Evolutionary conservation across 768 basidiomycete species (phyloP).

Genomic region (Suillus luteus): DNA sequence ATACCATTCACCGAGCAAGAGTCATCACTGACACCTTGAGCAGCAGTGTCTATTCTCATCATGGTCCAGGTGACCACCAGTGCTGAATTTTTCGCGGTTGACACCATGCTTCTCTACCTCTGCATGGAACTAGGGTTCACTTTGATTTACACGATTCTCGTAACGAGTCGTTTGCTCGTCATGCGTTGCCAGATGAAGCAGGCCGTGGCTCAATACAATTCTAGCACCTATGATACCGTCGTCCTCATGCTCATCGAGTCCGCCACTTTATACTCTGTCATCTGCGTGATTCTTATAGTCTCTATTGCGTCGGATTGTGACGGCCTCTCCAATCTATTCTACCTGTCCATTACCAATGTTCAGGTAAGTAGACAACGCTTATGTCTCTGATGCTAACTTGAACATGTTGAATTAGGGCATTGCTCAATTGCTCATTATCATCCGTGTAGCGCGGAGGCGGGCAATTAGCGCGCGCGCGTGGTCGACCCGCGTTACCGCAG

Average conservation of each 20-base stretch:
- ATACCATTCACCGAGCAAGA: not conserved
- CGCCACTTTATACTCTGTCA: conserved; percentile 31
- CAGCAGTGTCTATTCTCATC: conserved; percentile 23
- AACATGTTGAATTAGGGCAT: conserved; percentile 29
- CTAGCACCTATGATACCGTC: conserved; percentile 26
- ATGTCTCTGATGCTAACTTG: no score
- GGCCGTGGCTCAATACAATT: conserved; percentile 1
- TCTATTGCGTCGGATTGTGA: conserved; percentile 26
- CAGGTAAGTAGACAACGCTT: conserved; percentile 23
- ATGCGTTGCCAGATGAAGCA: conserved; percentile 20
- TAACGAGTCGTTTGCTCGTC: conserved; percentile 31
- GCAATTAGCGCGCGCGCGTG: conserved; percentile 17
- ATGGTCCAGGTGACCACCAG: conserved; percentile 18
- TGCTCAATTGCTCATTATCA: conserved; percentile 37
- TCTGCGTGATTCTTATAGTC: conserved; percentile 35
- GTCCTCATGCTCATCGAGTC: conserved; percentile 39
- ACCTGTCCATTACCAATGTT: conserved; percentile 34
- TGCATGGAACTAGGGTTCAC: conserved; percentile 33
- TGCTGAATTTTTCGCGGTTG: conserved; percentile 24
- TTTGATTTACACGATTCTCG: conserved; percentile 34
- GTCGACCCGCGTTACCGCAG: not conserved
- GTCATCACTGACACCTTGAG: not conserved
- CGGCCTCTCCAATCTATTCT: conserved; percentile 31
- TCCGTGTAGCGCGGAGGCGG: conserved; percentile 35
- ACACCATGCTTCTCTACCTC: conserved; percentile 30